These are phyloP conservation scores for Metschnikowia hibisci DNA, from an alignment of 805 yeast species.

Conservation along the genomic window DNA sequence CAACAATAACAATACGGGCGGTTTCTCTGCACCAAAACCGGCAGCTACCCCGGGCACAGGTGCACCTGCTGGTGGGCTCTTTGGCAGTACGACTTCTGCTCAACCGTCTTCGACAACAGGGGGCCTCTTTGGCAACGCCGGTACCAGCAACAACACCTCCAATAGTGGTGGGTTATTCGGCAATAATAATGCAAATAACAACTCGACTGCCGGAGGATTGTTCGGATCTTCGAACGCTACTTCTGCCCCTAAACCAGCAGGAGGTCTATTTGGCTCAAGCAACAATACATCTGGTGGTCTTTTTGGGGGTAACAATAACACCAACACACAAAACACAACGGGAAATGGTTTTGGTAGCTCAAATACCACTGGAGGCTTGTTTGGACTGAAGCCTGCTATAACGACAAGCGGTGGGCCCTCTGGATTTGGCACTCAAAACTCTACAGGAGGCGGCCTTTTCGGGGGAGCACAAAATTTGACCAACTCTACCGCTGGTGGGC, in stretches of 20 bases:
- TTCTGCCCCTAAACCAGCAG: neutral
- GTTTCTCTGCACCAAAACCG: conserved; percentile 13
- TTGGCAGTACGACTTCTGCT: conserved; percentile 9
- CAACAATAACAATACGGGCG: conserved; percentile 5
- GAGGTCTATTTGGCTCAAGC: conserved; percentile 3
- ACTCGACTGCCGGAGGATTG: conserved; percentile 32
- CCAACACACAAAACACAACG: conserved; percentile 4
- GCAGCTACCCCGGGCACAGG: conserved; percentile 5
- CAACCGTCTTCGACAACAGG: conserved; percentile 5
- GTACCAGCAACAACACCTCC: conserved; percentile 17
- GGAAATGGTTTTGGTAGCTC: conserved; percentile 1
- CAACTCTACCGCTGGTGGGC: conserved; percentile 18
- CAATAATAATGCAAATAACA: conserved; percentile 19
- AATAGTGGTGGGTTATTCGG: conserved; percentile 4
- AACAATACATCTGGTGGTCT: conserved; percentile 31
- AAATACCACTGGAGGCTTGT: conserved; percentile 5
- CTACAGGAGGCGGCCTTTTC: conserved; percentile 28
- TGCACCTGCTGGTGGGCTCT: conserved; percentile 8
- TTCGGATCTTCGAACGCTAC: conserved; percentile 18
- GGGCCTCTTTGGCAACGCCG: conserved; percentile 24
- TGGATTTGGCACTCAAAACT: conserved; percentile 6
- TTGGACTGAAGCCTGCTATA: conserved; percentile 10
- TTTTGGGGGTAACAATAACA: conserved; percentile 24
- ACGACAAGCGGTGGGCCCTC: conserved; percentile 9
- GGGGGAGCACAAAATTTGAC: conserved; percentile 20